Base-by-base conservation (phyloP, 2,329 filamentous ascomycete species). In the Coniochaeta sp. region DNA sequence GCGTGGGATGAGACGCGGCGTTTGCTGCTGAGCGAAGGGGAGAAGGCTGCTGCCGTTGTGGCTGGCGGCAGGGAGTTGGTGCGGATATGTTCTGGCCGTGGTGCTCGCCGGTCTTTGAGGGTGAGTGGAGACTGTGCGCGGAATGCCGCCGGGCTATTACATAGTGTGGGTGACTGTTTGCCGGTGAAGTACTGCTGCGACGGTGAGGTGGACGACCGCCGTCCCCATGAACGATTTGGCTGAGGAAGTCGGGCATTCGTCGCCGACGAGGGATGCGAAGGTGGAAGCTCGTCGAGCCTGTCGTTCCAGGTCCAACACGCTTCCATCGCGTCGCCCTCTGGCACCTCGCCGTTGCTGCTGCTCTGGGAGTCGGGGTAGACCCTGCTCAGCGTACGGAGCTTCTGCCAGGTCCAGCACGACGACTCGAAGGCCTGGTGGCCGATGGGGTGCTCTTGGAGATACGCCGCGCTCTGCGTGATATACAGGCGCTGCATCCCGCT, bases 401-500 rank as follows among this genome's bases (percentile, higher is more conserved):
- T 81, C 65, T 86, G 85, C 90, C 90, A 93, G 1, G 84, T 86
- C 88, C 88, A 92, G 5, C 79, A 79, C 10, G 75, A 69, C 50
- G 75, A 69, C 50, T 81, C 78, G 40, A 81, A 80, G 5, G 81
- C 77, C 34, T 78, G 73, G 16, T 75, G 71, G 1, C 62, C 67
- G 5, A 67, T 59, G 2, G 65, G 64, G 30, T 69, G 66, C 62
- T 86, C 82, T 68, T 93, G 90, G 2, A 90, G 74, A 64, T 93
- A 93, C 1, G 88, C 87, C 65, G 89, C 86, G 3, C 87, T 83
- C 61, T 90, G 88, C 1, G 90, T 93, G 61, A 93, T 80, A 72
- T 89, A 93, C 14, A 93, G 80, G 9, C 89, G 81, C 62, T 86
- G 85, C 63, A 78, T 72, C 26, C 82, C 80, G 10, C 83, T 80